Conservation (phyloP, 192 early-diverging fungal species). For the Rhizophagus prolifer region DNA sequence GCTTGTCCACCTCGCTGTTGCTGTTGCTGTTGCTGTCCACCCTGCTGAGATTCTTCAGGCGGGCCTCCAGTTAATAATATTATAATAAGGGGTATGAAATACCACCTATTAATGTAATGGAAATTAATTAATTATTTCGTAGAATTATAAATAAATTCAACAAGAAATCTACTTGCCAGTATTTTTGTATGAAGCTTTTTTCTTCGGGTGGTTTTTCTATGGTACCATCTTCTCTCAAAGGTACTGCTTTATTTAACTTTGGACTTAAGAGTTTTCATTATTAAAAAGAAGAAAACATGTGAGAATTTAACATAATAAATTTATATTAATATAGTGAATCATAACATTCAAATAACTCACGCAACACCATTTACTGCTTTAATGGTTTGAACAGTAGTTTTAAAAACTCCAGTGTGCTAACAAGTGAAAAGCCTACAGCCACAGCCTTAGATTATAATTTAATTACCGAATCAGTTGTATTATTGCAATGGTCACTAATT, state of each 20-base stretch:
- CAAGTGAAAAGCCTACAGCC: neutral
- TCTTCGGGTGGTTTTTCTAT: slow-evolving; percentile 22
- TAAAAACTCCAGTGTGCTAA: neutral
- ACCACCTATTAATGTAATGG: slow-evolving; percentile 8
- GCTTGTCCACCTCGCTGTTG: neutral
- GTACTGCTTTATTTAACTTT: slow-evolving; percentile 19
- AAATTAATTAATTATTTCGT: neutral
- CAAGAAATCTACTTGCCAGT: slow-evolving; percentile 14
- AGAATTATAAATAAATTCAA: neutral
- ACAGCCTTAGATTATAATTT: neutral
- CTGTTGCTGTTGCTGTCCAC: slow-evolving; percentile 6
- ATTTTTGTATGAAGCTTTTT: slow-evolving; percentile 31
- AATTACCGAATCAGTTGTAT: neutral
- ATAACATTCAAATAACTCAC: neutral
- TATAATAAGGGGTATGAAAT: neutral
- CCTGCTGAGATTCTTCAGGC: neutral
- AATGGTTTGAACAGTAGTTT: slow-evolving; percentile 25
- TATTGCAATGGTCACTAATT: slow-evolving; percentile 2
- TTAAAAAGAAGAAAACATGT: neutral
- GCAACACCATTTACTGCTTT: slow-evolving; percentile 7
- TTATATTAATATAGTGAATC: neutral
- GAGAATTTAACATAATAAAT: neutral
- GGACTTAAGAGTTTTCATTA: slow-evolving; percentile 4
- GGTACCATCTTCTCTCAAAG: slow-evolving; percentile 22
- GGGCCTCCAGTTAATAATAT: neutral